Conservation (phyloP, 257 asterid species). For the Gentiana macrophylla region DNA sequence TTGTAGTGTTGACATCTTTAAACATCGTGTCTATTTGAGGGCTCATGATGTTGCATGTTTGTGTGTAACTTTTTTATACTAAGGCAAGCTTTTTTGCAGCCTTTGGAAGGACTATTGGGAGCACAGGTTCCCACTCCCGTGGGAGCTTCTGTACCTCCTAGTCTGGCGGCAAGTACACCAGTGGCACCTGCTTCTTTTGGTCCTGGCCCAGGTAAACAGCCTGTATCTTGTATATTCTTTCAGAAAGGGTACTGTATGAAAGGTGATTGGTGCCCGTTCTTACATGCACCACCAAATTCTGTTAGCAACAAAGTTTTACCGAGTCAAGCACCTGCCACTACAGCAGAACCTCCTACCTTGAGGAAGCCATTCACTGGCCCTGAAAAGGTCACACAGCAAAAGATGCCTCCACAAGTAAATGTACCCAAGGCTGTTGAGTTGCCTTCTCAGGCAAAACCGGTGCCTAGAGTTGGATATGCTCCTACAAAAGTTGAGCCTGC, state of each 20-base stretch:
- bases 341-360: conserved; percentile 10
- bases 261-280: conserved; percentile 86
- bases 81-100: conserved; percentile 32
- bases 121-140: conserved; percentile 37
- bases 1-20: background rate
- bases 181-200: conserved; percentile 22
- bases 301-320: conserved; percentile 34
- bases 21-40: background rate
- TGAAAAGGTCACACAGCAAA: conserved; percentile 24
- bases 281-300: conserved; percentile 55
- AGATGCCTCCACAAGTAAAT: conserved; percentile 23
- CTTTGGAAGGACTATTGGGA: conserved; percentile 72
- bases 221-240: conserved; percentile 67
- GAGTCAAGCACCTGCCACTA: conserved; percentile 10
- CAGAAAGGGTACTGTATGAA: conserved; percentile 64
- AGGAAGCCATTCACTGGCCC: conserved; percentile 18
- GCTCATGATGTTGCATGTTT: background rate
- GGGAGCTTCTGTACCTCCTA: conserved; percentile 33
- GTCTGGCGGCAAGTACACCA: conserved; percentile 32
- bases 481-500: conserved; percentile 25
- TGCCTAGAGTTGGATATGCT: conserved; percentile 19
- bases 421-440: conserved; percentile 27
- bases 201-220: conserved; percentile 42
- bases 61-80: background rate
- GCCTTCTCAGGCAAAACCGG: conserved; percentile 19